Evolutionary conservation across 108 stramenopile species (phyloP).

Genomic region (Nitzschia sp.): DNA sequence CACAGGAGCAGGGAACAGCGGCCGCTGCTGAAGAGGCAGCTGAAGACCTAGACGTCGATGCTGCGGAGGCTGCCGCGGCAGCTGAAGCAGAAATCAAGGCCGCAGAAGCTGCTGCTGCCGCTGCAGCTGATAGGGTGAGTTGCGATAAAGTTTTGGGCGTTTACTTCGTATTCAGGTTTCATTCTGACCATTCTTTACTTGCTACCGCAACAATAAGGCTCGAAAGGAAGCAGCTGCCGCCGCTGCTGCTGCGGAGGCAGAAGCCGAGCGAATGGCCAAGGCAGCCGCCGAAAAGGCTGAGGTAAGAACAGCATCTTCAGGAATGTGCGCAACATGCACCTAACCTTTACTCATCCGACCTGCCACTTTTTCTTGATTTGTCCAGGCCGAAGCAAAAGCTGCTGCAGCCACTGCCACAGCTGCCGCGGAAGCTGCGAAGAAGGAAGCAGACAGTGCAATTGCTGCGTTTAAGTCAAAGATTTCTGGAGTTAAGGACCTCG

Average conservation of each 20-base stretch:
- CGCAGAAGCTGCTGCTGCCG: constrained; percentile 1
- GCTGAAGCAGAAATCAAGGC: constrained; percentile 8
- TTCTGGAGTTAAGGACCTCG: constrained; percentile 11
- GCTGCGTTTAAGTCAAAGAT: constrained; percentile 22
- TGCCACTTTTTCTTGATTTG: neutral
- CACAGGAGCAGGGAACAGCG: neutral
- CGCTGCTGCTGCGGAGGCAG: neutral
- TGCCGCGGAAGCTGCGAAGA: constrained; percentile 12
- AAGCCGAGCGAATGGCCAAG: constrained; percentile 3
- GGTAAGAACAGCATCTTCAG: too few relatives aligned
- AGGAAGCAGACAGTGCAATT: constrained; percentile 15
- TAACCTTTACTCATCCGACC: too few relatives aligned
- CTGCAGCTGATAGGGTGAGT: neutral
- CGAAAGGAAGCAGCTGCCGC: neutral
- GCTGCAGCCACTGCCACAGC: constrained; percentile 17
- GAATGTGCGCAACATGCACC: too few relatives aligned
- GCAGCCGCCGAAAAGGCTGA: neutral
- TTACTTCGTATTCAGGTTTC: neutral
- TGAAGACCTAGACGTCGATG: constrained; percentile 5
- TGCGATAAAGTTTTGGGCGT: neutral
- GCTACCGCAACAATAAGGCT: neutral
- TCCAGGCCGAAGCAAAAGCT: neutral
- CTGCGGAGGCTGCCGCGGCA: constrained; percentile 1
- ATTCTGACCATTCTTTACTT: neutral
- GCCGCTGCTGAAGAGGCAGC: neutral